Base-by-base conservation (phyloP, 2,329 filamentous ascomycete species). In the Hortaea werneckii region DNA sequence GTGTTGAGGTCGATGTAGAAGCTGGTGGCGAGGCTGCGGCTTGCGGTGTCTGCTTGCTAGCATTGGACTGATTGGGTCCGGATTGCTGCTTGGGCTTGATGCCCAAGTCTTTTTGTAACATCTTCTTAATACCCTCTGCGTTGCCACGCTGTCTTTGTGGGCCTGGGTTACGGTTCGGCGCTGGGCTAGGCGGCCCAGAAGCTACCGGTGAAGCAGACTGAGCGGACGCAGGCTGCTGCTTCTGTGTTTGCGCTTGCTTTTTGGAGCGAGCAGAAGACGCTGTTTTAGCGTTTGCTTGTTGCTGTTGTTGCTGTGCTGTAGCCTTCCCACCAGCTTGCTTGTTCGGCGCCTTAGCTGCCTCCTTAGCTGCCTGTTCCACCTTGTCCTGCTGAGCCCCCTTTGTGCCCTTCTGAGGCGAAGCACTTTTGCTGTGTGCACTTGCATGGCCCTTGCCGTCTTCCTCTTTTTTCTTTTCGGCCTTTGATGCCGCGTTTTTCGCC, bases 61-160 rank as follows among this genome's bases (percentile, higher is more conserved):
- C 9, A 2, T 35, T 35, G 8, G 32, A 35, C 4, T n/a, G 32
- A 26, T 54, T 26, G 20, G 47, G 10, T 11, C 5, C 50, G 45
- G 40, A 26, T 42, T 28, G 35, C 45, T 46, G 46, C 63, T 70
- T 48, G 35, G 69, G 67, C 29, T 68, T 67, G 10, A 82, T 67
- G 9, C 79, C 79, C 20, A 82, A 65, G 58, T 83, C 79, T 46
- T 78, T 75, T 53, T 80, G 77, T 2, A 82, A 66, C 59, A 82
- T 80, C 41, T 75, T 55, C 69, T 64, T 64, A 53, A 65, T 65
- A 12, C 58, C 60, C 37, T 64, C 61, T 7, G 58, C 50, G 29
- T 56, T 56, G 7, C 54, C 57, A n/a, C 59, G 44, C 46, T 57
- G 59, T 37, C 59, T 53, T 29, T 54, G 57, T 8, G 47, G 48